Evolutionary conservation across 2,329 filamentous ascomycete species (phyloP).

Genomic region (Reticulascus tulasneorum): DNA sequence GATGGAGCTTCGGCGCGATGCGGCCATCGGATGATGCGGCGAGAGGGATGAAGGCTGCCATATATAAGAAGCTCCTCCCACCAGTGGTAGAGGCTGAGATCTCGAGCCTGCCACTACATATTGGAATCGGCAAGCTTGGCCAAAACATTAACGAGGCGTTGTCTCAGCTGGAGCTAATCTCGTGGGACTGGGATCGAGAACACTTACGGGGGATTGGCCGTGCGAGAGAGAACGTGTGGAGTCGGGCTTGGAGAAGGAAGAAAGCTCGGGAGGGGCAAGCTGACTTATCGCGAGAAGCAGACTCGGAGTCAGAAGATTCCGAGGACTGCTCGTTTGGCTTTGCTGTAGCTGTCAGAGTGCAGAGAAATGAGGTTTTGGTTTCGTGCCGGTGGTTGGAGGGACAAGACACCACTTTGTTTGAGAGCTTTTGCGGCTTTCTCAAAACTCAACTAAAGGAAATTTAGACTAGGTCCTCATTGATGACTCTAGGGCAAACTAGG

Average conservation of each 20-base stretch:
- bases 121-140: constrained; percentile 34
- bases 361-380: constrained; percentile 39
- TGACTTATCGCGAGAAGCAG: constrained; percentile 5
- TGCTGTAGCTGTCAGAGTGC: constrained; percentile 44
- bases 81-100: constrained; percentile 34
- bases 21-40: constrained; percentile 53
- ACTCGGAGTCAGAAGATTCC: constrained; percentile 18
- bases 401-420: constrained; percentile 67
- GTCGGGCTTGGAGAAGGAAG: constrained; percentile 65
- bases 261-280: constrained; percentile 28
- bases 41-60: constrained; percentile 36
- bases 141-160: constrained; percentile 42
- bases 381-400: constrained; percentile 72
- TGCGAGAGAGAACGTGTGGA: constrained; percentile 72
- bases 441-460: constrained; percentile 30
- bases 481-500: no score
- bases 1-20: constrained; percentile 73
- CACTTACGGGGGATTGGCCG: constrained; percentile 56
- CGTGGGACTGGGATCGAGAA: constrained; percentile 60
- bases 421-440: constrained; percentile 82
- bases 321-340: constrained; percentile 53
- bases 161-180: constrained; percentile 49
- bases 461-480: no score
- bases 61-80: constrained; percentile 41
- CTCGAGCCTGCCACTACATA: constrained; percentile 39